Evolutionary conservation across 2,329 filamentous ascomycete species (phyloP).

Genomic region (Fusarium anguioides): DNA sequence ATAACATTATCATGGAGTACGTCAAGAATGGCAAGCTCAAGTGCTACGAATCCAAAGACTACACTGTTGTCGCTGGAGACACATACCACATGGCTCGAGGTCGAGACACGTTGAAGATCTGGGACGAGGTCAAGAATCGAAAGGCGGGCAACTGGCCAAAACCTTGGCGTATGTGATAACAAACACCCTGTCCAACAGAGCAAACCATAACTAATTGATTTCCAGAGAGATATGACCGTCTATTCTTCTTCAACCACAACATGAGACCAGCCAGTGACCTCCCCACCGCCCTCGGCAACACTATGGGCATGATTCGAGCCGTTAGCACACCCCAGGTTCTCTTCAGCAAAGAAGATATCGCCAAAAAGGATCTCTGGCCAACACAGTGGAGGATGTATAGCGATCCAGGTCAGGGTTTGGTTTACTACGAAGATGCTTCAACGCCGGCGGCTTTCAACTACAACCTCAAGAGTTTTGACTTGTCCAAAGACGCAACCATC

Average conservation of each 20-base stretch:
- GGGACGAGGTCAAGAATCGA: not conserved
- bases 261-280: slow-evolving; percentile 9
- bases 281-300: slow-evolving; percentile 19
- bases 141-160: not conserved
- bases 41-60: slow-evolving; percentile 25
- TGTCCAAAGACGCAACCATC: not conserved
- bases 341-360: not conserved
- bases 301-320: slow-evolving; percentile 33
- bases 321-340: slow-evolving; percentile 26
- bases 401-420: not conserved
- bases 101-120: not conserved
- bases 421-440: slow-evolving; percentile 30
- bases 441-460: slow-evolving; percentile 23
- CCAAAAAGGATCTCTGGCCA: slow-evolving; percentile 18
- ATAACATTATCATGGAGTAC: slow-evolving; percentile 32
- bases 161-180: not conserved
- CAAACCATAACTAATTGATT: not conserved
- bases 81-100: slow-evolving; percentile 13
- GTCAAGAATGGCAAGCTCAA: slow-evolving; percentile 7
- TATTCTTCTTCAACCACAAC: slow-evolving; percentile 23
- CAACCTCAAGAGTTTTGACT: slow-evolving; percentile 5
- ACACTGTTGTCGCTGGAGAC: slow-evolving; percentile 29
- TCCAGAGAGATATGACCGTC: slow-evolving; percentile 29
- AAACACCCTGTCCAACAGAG: too few species aligned
- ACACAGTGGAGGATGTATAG: slow-evolving; percentile 33